Evolutionary conservation across 2,329 filamentous ascomycete genomes (phyloP).

Genomic region (Xenoacremonium recifei): DNA sequence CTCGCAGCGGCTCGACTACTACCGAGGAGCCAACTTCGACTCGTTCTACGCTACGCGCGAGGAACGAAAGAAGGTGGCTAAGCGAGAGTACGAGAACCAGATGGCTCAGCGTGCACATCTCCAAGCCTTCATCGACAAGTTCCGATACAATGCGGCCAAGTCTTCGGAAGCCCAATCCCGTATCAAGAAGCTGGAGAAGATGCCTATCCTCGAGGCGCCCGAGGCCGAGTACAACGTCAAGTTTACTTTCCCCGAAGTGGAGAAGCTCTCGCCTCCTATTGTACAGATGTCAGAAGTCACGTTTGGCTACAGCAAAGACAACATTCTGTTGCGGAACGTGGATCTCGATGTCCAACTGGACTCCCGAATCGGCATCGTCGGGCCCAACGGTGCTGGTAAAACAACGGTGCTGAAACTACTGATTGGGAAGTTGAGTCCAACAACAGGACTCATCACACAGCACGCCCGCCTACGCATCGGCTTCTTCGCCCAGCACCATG

Average conservation of each 20-base stretch:
- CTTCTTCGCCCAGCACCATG: conserved; percentile 98
- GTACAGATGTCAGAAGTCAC: conserved; percentile 93
- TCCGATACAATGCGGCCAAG: conserved; percentile 98
- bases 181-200: conserved; percentile 98
- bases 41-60: conserved; percentile 97
- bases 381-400: conserved; percentile 97
- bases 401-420: conserved; percentile 98
- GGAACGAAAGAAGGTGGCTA: conserved; percentile 93
- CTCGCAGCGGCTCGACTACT: conserved; percentile 96
- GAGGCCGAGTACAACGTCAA: conserved; percentile 95
- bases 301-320: conserved; percentile 84
- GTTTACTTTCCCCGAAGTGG: conserved; percentile 96
- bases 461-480: conserved; percentile 87
- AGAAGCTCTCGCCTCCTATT: conserved; percentile 95
- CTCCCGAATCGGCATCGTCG: conserved; percentile 98
- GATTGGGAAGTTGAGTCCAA: conserved; percentile 77
- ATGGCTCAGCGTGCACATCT: conserved; percentile 92
- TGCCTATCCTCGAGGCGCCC: conserved; percentile 87
- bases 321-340: conserved; percentile 77
- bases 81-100: conserved; percentile 97
- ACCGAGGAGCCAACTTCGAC: conserved; percentile 95
- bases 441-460: conserved; percentile 79
- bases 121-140: conserved; percentile 99
- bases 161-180: conserved; percentile 97
- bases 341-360: conserved; percentile 97